Evolutionary conservation across 345 rosid species (phyloP).

Genomic region (Psidium guajava): DNA sequence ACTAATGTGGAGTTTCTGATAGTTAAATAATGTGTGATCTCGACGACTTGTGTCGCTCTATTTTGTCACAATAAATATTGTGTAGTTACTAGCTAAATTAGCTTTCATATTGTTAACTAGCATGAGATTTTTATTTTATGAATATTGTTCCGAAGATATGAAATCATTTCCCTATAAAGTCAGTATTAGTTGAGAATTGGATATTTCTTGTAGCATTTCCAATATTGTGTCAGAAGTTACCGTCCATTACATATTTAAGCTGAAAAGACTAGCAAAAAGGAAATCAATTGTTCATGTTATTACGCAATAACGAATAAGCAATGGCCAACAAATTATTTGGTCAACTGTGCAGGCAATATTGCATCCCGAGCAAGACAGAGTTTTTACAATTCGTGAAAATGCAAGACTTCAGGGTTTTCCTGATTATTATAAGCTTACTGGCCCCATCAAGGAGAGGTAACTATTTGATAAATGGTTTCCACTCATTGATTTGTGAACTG

Average conservation of each 20-base stretch:
- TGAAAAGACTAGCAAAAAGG: background rate
- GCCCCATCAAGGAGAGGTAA: conserved; percentile 58
- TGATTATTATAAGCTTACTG: conserved; percentile 46
- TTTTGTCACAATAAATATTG: background rate
- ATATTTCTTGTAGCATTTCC: background rate
- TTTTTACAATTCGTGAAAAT: conserved; percentile 54
- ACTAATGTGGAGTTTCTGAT: background rate
- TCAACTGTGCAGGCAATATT: conserved; percentile 31
- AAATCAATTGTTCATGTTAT: background rate
- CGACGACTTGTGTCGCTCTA: background rate
- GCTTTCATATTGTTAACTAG: background rate
- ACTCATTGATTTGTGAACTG: background rate
- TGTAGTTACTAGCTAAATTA: background rate
- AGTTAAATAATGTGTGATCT: too few relatives aligned
- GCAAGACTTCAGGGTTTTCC: conserved; percentile 77
- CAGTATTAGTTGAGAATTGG: background rate
- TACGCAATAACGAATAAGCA: background rate
- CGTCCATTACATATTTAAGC: background rate
- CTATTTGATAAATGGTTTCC: background rate
- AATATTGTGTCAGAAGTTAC: background rate
- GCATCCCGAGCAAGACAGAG: conserved; percentile 63
- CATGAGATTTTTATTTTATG: background rate
- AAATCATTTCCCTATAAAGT: background rate
- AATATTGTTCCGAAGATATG: background rate
- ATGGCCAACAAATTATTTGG: background rate